Evolutionary conservation across 352 stramenopile species (phyloP), one percentile per base, ranked within the genome.

Genomic region (Phytophthora sp.): DNA sequence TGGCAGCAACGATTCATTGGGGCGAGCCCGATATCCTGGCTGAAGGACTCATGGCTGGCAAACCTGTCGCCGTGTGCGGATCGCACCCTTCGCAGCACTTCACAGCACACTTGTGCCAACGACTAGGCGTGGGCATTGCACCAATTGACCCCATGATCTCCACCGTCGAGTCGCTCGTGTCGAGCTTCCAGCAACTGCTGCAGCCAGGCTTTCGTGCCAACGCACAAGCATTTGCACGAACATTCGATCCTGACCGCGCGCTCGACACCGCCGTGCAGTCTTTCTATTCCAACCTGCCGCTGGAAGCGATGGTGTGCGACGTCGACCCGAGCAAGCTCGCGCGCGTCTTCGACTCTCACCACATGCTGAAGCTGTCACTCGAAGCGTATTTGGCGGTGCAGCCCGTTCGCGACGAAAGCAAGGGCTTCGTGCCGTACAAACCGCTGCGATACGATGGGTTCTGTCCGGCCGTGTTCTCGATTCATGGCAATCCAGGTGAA

Each of bases 21-120:
- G 73, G 73, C 13, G 73, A 76, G 4, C 70, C 87, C 13, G 86
- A 88, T 31, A 91, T 91, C 28, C 28, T 32, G 28, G 28, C 28
- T 32, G 28, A 32, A 30, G 89, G 87, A 5, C 70, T 97, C 10
- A 57, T 32, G 28, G 28, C 28, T 32, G 28, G 28, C 28, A 11
- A 32, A 32, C 6, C 91, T 6, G 95, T 88, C 12, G 81, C 93
- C 27, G 70, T 97, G 17, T 94, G 79, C 55, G 87, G 88, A 1
- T 96, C 94, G 32, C 95, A 97, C 69, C 87, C 79, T n/a, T 82
- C 95, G 53, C 91, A 97, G 62, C 79, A 72, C 28, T 96, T 97
- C 66, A 89, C 83, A 71, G 84, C 84, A 12, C 69, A 75, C 28
- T 72, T 90, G 43, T 79, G 89, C 2, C 59, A 80, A 34, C 71